These are phyloP conservation scores for Neurospora sp. DNA, from an alignment of 495 filamentous ascomycete species.

Conservation along the genomic window DNA sequence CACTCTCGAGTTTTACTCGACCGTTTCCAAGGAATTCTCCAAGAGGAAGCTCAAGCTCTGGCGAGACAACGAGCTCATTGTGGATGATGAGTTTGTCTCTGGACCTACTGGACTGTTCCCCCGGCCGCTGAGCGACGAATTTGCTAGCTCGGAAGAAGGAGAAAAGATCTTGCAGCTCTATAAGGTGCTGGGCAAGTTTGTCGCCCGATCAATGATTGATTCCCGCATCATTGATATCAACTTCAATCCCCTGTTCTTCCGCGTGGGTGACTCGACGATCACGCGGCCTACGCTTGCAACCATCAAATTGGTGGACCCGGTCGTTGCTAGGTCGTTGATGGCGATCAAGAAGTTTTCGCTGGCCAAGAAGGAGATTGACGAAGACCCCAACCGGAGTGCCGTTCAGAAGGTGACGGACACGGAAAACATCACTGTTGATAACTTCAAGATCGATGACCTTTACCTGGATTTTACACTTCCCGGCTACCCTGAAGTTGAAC, in stretches of 20 bases:
- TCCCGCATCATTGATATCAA: slow-evolving; percentile 96
- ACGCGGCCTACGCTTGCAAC: slow-evolving; percentile 86
- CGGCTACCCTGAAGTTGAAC: slow-evolving; percentile 83
- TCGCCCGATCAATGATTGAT: slow-evolving; percentile 96
- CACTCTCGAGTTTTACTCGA: slow-evolving; percentile 97
- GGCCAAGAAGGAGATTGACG: slow-evolving; percentile 71
- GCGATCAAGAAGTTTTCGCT: slow-evolving; percentile 78
- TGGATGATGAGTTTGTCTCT: slow-evolving; percentile 75
- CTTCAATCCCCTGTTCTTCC: slow-evolving; percentile 97
- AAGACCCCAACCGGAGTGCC: slow-evolving; percentile 50
- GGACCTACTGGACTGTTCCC: slow-evolving; percentile 83
- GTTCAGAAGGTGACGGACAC: slow-evolving; percentile 61
- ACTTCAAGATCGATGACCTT: slow-evolving; percentile 71
- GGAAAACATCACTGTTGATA: slow-evolving; percentile 60
- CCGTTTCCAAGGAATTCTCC: slow-evolving; percentile 93
- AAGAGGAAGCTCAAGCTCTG: slow-evolving; percentile 95
- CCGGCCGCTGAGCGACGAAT: slow-evolving; percentile 75
- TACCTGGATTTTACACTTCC: slow-evolving; percentile 90
- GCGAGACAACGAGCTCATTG: slow-evolving; percentile 78
- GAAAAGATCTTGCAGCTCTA: slow-evolving; percentile 78
- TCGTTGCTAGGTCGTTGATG: slow-evolving; percentile 76
- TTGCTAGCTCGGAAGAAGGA: slow-evolving; percentile 62
- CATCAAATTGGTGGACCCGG: slow-evolving; percentile 78
- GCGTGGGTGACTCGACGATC: slow-evolving; percentile 65
- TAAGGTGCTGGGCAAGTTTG: slow-evolving; percentile 93